Conservation (phyloP, 2,329 filamentous ascomycete genomes). For the Verticillium alfalfae region DNA sequence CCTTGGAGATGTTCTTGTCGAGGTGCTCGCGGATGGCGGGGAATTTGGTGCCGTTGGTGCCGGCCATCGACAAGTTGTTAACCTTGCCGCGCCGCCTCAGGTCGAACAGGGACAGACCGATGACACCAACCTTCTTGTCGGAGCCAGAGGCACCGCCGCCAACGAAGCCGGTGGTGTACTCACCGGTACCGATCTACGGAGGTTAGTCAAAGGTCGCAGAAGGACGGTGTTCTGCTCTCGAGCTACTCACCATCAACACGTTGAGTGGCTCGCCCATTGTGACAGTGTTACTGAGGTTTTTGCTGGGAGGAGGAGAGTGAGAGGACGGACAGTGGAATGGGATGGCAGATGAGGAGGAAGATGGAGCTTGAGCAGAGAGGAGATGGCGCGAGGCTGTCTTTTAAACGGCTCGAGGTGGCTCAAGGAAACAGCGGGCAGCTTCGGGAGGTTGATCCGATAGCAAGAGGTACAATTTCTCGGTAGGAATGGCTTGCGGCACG, state of each 20-base stretch:
- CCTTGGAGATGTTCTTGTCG: conserved; percentile 77
- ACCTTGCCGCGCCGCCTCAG: conserved; percentile 85
- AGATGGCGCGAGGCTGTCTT: background rate
- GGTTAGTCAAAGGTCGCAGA: background rate
- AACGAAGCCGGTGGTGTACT: conserved; percentile 95
- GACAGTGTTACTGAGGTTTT: background rate
- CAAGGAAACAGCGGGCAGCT: background rate
- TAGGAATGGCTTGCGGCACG: background rate
- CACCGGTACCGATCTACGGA: conserved; percentile 74
- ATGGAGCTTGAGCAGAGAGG: background rate
- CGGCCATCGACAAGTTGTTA: conserved; percentile 79
- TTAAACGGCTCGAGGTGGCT: background rate
- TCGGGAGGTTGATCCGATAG: background rate
- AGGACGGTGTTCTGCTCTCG: background rate
- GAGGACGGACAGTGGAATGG: background rate
- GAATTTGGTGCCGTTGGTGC: conserved; percentile 83
- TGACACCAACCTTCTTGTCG: conserved; percentile 95
- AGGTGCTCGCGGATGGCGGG: conserved; percentile 89
- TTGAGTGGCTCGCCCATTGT: conserved; percentile 44
- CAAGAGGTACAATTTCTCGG: background rate
- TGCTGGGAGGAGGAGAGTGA: background rate
- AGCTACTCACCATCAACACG: conserved; percentile 59
- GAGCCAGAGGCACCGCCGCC: conserved; percentile 76
- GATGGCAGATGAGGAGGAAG: background rate
- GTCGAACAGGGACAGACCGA: conserved; percentile 85